These are phyloP conservation scores for Fusarium newnesense DNA, from an alignment of 2,329 filamentous ascomycete species.

Conservation along the genomic window DNA sequence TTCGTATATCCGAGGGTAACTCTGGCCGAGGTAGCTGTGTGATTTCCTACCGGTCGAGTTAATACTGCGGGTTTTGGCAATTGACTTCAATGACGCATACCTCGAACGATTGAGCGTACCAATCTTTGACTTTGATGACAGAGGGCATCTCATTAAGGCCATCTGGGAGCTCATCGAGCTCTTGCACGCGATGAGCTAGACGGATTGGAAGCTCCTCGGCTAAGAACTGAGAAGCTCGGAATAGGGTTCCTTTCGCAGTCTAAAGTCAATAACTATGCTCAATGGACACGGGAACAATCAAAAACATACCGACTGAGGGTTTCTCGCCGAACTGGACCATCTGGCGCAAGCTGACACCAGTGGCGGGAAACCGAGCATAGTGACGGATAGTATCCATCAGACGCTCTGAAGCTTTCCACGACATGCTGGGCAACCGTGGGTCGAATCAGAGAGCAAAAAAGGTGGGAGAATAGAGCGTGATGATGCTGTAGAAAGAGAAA, in stretches of 20 bases:
- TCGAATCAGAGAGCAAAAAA: constrained; percentile 21
- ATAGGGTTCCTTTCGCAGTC: constrained; percentile 78
- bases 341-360: constrained; percentile 93
- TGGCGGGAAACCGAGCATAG: constrained; percentile 96
- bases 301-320: constrained; percentile 88
- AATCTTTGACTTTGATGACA: constrained; percentile 92
- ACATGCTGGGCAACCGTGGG: constrained; percentile 67
- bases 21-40: constrained; percentile 83
- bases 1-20: constrained; percentile 78
- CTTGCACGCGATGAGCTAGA: constrained; percentile 94
- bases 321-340: constrained; percentile 99
- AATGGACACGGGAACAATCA: constrained; percentile 83
- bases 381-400: constrained; percentile 98
- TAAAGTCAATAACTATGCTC: constrained; percentile 45
- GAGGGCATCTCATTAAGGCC: constrained; percentile 98
- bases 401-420: constrained; percentile 90
- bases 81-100: constrained; percentile 58
- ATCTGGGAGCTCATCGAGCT: constrained; percentile 91
- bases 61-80: neutral
- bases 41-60: constrained; percentile 75
- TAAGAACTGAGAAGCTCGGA: constrained; percentile 97
- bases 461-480: constrained; percentile 5
- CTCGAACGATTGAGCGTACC: constrained; percentile 99
- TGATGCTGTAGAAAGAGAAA: constrained; percentile 11
- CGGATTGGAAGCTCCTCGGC: constrained; percentile 98